phyloP scores from a whole-genome alignment of 2,329 filamentous ascomycete genomes.

The Pyrenophora seminiperda region DNA sequence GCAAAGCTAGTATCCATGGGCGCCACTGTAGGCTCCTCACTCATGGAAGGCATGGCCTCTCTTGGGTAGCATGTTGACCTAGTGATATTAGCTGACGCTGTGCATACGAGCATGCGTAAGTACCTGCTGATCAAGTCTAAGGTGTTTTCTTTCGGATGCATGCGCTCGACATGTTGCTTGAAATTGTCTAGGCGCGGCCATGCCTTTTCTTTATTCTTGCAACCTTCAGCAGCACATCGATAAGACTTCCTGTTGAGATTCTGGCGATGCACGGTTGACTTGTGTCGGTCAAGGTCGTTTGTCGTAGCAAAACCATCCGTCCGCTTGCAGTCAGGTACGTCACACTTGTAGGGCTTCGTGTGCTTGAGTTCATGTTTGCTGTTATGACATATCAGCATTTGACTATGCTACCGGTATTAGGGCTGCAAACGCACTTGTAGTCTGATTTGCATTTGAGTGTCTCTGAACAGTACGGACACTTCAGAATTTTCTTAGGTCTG shows the following conservation, averaged over 20 bases:
- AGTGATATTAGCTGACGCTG: constrained; percentile 18
- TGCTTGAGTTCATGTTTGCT: constrained; percentile 80
- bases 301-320: constrained; percentile 73
- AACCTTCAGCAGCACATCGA: constrained; percentile 63
- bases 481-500: constrained; percentile 17
- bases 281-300: constrained; percentile 84
- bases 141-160: constrained; percentile 62
- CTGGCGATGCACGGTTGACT: constrained; percentile 69
- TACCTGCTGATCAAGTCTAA: constrained; percentile 57
- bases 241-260: constrained; percentile 53
- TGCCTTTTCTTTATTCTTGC: constrained; percentile 66
- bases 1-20: constrained; percentile 38
- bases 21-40: constrained; percentile 21
- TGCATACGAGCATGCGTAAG: not conserved
- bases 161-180: constrained; percentile 72
- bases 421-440: constrained; percentile 39
- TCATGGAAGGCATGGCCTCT: constrained; percentile 7
- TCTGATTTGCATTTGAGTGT: constrained; percentile 45
- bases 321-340: constrained; percentile 61
- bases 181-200: constrained; percentile 91
- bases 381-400: constrained; percentile 16
- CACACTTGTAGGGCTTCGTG: constrained; percentile 68
- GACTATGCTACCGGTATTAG: not conserved
- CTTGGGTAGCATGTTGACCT: constrained; percentile 32
- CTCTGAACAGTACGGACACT: constrained; percentile 31